Evolutionary conservation across 2,329 filamentous ascomycete species (phyloP), one percentile per base, ranked within the genome.

Genomic region (Pyrenochaeta sp.): DNA sequence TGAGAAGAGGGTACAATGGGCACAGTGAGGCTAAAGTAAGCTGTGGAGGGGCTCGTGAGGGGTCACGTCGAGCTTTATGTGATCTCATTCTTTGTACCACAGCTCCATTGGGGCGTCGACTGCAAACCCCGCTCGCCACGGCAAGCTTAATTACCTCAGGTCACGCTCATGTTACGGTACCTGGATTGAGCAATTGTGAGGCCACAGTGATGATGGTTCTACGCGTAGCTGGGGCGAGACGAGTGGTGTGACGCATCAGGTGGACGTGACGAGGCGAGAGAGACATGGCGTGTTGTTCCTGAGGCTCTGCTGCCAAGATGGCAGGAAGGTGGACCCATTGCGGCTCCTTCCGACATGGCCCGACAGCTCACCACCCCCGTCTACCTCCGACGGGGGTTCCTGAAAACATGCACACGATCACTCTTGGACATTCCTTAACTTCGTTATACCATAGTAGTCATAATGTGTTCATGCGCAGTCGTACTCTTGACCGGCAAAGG

Each of bases 11-110:
- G 35, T 48, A 31, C 43, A 36, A 30, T 28, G 36, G 37, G 35
- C 13, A 27, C 24, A 36, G 36, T 14, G 31, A 41, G 53, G 53
- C 53, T 48, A 28, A 42, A 26, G 18, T 46, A 27, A 51, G 48
- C 44, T 59, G 52, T 38, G 51, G 61, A 53, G 53, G 36, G 56
- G 53, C 52, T 54, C 53, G 57, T 67, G 65, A 67, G 66, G 63
- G 65, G 63, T 67, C 45, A 54, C n/a, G n/a, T 36, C 47, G 49
- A 51, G 53, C 54, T 63, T 68, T 68, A 68, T 62, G 59, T 68
- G 63, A 66, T 55, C 56, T 65, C 65, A 67, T 67, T 60, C 48
- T 53, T 55, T 29, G 52, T 50, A 45, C 41, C 48, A 55, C 49
- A 29, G 44, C n/a, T 19, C 44, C 42, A 43, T 53, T 53, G 47